phyloP scores from a whole-genome alignment of 768 basidiomycete species.

The Russula sp. region DNA sequence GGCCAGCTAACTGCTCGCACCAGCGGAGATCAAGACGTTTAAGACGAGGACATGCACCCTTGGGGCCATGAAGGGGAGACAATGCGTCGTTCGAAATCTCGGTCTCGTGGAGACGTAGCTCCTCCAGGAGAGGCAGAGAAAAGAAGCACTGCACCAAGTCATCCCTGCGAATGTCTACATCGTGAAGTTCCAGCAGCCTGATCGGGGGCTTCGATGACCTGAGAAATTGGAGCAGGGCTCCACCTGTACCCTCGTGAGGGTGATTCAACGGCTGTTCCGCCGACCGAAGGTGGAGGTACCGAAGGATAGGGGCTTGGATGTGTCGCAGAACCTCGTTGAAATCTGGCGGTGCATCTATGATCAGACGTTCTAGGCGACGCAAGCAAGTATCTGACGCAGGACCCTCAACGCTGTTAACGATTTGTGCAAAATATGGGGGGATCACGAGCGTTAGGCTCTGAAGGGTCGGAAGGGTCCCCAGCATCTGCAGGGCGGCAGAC shows the following conservation, averaged over 20 bases:
- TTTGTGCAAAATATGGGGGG: slow-evolving; percentile 28
- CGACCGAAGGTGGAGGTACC: slow-evolving; percentile 38
- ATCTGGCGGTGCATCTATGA: slow-evolving; percentile 30
- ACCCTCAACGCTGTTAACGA: slow-evolving; percentile 24
- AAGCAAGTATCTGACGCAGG: slow-evolving; percentile 24
- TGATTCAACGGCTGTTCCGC: slow-evolving; percentile 31
- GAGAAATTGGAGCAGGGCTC: slow-evolving; percentile 31
- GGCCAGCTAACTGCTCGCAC: slow-evolving; percentile 51
- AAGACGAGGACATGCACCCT: slow-evolving; percentile 43
- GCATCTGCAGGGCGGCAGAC: slow-evolving; percentile 25
- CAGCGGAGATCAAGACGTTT: slow-evolving; percentile 49
- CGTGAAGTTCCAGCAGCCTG: slow-evolving; percentile 43
- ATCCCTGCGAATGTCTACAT: slow-evolving; percentile 39
- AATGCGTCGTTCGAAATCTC: slow-evolving; percentile 48
- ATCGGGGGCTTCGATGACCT: slow-evolving; percentile 30
- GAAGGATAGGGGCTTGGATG: slow-evolving; percentile 35
- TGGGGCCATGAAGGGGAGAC: slow-evolving; percentile 34
- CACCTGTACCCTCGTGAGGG: slow-evolving; percentile 33
- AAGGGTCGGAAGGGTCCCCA: slow-evolving; percentile 40
- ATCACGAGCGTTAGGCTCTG: slow-evolving; percentile 38
- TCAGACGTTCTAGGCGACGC: slow-evolving; percentile 30
- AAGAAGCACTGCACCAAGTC: slow-evolving; percentile 35
- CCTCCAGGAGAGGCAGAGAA: slow-evolving; percentile 37
- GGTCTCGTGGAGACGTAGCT: slow-evolving; percentile 51
- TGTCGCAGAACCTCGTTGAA: slow-evolving; percentile 30